phyloP scores from a whole-genome alignment of 495 filamentous ascomycete species.

The Neurospora terricola region DNA sequence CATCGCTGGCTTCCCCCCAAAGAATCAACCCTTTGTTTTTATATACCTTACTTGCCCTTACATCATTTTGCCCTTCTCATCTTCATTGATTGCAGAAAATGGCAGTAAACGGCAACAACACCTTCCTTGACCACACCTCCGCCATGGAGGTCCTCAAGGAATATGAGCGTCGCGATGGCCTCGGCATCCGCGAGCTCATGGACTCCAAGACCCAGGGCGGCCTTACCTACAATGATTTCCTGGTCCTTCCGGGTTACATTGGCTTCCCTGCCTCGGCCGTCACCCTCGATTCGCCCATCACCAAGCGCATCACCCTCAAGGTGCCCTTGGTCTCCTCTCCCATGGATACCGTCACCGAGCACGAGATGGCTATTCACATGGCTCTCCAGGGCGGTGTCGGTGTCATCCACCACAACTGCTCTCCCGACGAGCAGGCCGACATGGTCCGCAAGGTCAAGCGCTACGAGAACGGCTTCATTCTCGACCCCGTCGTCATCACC shows the following conservation, averaged over 20 bases:
- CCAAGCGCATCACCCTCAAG: conserved; percentile 88
- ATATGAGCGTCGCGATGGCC: conserved; percentile 69
- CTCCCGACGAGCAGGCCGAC: conserved; percentile 86
- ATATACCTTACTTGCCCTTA: conserved; percentile 1
- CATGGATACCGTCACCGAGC: conserved; percentile 99
- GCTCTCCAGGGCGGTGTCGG: conserved; percentile 91
- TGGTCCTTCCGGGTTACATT: conserved; percentile 49
- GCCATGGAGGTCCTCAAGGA: conserved; percentile 72
- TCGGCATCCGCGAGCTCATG: conserved; percentile 70
- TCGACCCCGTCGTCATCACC: conserved; percentile 87
- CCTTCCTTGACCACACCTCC: conserved; percentile 41
- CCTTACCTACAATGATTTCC: conserved; percentile 67
- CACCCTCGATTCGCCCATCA: conserved; percentile 78
- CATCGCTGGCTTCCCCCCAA: conserved; percentile 23
- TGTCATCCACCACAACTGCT: conserved; percentile 99
- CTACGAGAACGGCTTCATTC: conserved; percentile 98
- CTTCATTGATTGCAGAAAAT: conserved; percentile 33
- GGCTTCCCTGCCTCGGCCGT: conserved; percentile 88
- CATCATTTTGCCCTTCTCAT: conserved; percentile 1
- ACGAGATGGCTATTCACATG: conserved; percentile 99
- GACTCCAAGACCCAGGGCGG: conserved; percentile 83
- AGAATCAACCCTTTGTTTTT: conserved; percentile 2
- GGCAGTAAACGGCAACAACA: conserved; percentile 52
- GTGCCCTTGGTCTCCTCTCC: conserved; percentile 91
- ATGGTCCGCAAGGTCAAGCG: conserved; percentile 99